A percentile compares a stretch with the other conserved stretches of the same genome.
Evolutionary conservation across 768 basidiomycete species (phyloP).

Genomic region (Dentipellis sp.): DNA sequence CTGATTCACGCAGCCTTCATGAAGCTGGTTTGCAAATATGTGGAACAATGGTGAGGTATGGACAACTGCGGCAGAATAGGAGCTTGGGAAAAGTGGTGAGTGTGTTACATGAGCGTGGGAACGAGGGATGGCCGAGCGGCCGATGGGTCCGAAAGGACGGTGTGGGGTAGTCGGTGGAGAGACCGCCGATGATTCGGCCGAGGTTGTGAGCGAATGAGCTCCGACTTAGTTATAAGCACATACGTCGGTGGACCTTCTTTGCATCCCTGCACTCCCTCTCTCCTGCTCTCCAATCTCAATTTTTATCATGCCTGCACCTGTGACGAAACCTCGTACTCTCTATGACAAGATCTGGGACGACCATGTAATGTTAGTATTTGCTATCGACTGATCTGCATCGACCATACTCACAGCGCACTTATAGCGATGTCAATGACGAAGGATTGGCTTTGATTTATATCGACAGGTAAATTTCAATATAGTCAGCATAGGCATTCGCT

Average conservation of each 20-base stretch:
- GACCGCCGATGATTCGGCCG: background rate
- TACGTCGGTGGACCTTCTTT: background rate
- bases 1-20: too few relatives aligned
- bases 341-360: constrained; percentile 99
- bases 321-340: constrained; percentile 67
- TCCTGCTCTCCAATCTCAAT: background rate
- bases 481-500: constrained; percentile 1
- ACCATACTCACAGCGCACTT: background rate
- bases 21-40: too few relatives aligned
- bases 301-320: constrained; percentile 42
- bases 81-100: too few relatives aligned
- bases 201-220: background rate
- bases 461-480: constrained; percentile 25
- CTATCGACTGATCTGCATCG: background rate
- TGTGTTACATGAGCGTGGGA: too few relatives aligned
- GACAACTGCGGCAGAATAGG: too few relatives aligned
- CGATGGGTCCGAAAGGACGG: background rate
- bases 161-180: background rate
- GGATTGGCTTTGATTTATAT: constrained; percentile 77
- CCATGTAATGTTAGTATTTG: constrained; percentile 69
- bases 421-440: constrained; percentile 63
- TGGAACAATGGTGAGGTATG: too few relatives aligned
- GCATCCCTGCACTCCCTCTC: background rate
- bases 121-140: background rate
- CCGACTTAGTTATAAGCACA: background rate